phyloP scores from a whole-genome alignment of 2,329 filamentous ascomycete species.

The Thielaviopsis euricoi region DNA sequence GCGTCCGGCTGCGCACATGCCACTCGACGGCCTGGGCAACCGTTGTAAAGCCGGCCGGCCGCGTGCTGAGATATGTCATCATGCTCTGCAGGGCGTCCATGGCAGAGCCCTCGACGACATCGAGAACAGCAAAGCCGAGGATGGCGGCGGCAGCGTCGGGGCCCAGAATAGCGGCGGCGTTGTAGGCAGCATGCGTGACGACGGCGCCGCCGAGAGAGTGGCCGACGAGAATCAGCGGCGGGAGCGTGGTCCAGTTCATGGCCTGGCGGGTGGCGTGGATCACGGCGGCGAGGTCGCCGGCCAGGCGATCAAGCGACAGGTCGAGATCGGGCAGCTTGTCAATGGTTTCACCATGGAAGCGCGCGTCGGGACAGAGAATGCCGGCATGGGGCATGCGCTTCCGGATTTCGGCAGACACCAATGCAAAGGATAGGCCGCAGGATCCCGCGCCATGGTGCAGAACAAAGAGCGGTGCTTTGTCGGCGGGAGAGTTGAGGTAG shows the following conservation, averaged over 20 bases:
- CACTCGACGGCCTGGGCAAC: constrained; percentile 74
- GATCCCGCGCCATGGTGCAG: constrained; percentile 92
- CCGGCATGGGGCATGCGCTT: constrained; percentile 65
- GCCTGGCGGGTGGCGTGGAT: constrained; percentile 48
- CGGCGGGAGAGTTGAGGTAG: constrained; percentile 70
- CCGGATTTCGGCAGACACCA: constrained; percentile 60
- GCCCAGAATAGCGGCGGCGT: constrained; percentile 65
- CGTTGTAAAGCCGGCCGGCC: constrained; percentile 63
- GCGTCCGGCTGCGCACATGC: constrained; percentile 78
- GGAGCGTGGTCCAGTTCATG: constrained; percentile 59
- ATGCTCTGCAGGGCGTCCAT: constrained; percentile 91
- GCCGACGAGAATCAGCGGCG: constrained; percentile 67
- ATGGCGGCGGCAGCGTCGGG: constrained; percentile 49
- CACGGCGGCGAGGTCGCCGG: constrained; percentile 53
- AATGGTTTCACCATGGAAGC: constrained; percentile 67
- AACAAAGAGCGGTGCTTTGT: constrained; percentile 67
- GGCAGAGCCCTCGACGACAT: constrained; percentile 90
- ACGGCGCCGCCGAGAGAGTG: constrained; percentile 90
- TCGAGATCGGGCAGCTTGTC: constrained; percentile 26
- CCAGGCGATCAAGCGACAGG: constrained; percentile 56
- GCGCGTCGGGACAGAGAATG: constrained; percentile 69
- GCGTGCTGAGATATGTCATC: constrained; percentile 74
- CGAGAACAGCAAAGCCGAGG: constrained; percentile 76
- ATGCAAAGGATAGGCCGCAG: constrained; percentile 80
- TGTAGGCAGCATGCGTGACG: constrained; percentile 59